Conservation (phyloP, 768 basidiomycete genomes). For the Russula emetica region DNA sequence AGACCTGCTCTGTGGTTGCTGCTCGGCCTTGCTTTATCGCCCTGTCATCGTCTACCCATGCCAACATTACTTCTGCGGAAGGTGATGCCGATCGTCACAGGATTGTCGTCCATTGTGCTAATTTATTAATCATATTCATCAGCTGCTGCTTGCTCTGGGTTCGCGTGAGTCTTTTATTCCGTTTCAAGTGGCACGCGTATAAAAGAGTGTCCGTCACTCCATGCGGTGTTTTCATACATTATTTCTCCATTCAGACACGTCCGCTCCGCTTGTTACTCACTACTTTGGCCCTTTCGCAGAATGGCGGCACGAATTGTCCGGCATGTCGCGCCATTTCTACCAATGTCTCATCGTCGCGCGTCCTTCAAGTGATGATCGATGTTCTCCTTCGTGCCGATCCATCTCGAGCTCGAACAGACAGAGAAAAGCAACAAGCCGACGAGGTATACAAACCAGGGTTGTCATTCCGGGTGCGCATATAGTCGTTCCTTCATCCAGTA, state of each 20-base stretch:
- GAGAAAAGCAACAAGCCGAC: slow-evolving; percentile 78
- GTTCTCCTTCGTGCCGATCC: slow-evolving; percentile 67
- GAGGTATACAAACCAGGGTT: slow-evolving; percentile 65
- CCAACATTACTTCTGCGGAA: slow-evolving; percentile 90
- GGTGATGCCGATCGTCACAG: slow-evolving; percentile 42
- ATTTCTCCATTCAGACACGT: slow-evolving; percentile 13
- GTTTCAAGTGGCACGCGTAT: background rate
- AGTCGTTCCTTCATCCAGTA: slow-evolving; percentile 9
- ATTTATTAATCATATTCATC: slow-evolving; percentile 12
- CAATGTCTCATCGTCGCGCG: slow-evolving; percentile 66
- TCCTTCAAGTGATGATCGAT: slow-evolving; percentile 69
- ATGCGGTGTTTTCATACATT: slow-evolving; percentile 24
- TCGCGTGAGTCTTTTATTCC: slow-evolving; percentile 50
- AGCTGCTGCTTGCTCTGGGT: slow-evolving; percentile 85
- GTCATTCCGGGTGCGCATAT: slow-evolving; percentile 54
- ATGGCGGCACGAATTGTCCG: slow-evolving; percentile 81
- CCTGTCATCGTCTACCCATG: slow-evolving; percentile 82
- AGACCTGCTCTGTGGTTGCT: slow-evolving; percentile 83
- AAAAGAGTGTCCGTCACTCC: background rate
- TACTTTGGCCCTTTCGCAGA: slow-evolving; percentile 42
- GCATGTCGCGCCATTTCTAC: slow-evolving; percentile 71
- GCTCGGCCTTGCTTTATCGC: slow-evolving; percentile 73
- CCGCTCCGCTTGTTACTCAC: slow-evolving; percentile 4
- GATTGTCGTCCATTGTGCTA: background rate
- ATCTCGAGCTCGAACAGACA: slow-evolving; percentile 57